Percentiles rank a stretch among this genome's conserved stretches.
phyloP scores from a whole-genome alignment of 805 yeast genomes.

The Zygotorulaspora chibaensis region DNA sequence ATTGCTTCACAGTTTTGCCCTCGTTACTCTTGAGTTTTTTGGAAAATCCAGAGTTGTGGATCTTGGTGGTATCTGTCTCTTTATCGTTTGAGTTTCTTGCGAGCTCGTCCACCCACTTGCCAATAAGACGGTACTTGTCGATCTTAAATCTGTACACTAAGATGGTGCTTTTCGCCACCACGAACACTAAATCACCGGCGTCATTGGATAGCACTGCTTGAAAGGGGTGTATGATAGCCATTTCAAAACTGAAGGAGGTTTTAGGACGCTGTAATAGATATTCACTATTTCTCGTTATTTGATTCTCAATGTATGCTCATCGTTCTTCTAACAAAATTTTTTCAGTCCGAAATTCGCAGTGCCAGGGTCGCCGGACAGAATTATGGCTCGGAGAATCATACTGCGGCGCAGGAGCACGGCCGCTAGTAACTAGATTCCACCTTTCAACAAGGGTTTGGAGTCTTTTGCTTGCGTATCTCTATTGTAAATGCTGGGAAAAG shows the following conservation, averaged over 20 bases:
- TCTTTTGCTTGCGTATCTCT: too few species aligned
- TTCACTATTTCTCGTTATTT: neutral
- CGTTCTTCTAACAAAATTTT: constrained; percentile 6
- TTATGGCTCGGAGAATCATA: too few species aligned
- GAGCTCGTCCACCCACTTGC: constrained; percentile 59
- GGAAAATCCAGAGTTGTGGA: constrained; percentile 21
- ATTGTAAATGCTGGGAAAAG: too few species aligned
- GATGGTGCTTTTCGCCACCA: constrained; percentile 56
- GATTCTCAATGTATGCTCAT: constrained; percentile 4
- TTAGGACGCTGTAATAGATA: neutral
- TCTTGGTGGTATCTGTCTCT: constrained; percentile 32
- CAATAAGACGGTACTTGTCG: constrained; percentile 38
- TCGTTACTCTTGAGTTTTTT: constrained; percentile 37
- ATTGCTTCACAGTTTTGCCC: constrained; percentile 49
- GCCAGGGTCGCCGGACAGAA: constrained; percentile 9
- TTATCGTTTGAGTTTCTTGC: constrained; percentile 38
- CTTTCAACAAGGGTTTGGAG: too few species aligned
- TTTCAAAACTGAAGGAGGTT: neutral
- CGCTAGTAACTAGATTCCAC: too few species aligned
- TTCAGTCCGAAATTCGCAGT: constrained; percentile 10
- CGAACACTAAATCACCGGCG: constrained; percentile 47
- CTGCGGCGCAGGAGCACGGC: too few species aligned
- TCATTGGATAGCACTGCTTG: constrained; percentile 49
- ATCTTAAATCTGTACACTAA: constrained; percentile 43
- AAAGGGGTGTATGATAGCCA: constrained; percentile 61